A percentile compares a stretch with the other conserved stretches of the same genome.
phyloP scores from a whole-genome alignment of 2,329 filamentous ascomycete species.

The Epichloe uncinata region DNA sequence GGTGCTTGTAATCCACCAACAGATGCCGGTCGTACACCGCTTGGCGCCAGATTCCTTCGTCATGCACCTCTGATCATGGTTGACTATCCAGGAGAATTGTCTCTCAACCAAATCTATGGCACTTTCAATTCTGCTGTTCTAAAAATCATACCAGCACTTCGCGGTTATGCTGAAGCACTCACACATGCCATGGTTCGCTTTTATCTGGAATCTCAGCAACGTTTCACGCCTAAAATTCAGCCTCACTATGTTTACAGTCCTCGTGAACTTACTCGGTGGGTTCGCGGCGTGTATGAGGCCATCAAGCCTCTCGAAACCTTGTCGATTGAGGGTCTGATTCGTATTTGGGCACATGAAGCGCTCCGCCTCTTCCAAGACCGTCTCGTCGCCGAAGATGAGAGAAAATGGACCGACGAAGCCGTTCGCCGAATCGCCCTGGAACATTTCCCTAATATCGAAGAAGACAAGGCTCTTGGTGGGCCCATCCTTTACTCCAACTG shows the following conservation, averaged over 20 bases:
- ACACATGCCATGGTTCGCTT: conserved; percentile 97
- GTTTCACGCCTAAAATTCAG: conserved; percentile 92
- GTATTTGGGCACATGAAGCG: conserved; percentile 97
- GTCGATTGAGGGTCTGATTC: conserved; percentile 77
- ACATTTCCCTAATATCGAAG: conserved; percentile 90
- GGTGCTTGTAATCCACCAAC: conserved; percentile 97
- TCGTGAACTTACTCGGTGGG: conserved; percentile 95
- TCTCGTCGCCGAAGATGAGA: conserved; percentile 85
- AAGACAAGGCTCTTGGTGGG: conserved; percentile 74
- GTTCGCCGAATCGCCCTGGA: conserved; percentile 79
- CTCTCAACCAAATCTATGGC: conserved; percentile 92
- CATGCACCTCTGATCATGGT: conserved; percentile 99
- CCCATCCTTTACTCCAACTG: conserved; percentile 99
- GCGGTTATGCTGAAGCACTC: conserved; percentile 85
- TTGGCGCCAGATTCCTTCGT: conserved; percentile 85
- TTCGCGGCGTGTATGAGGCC: conserved; percentile 92
- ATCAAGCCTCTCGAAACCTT: conserved; percentile 84
- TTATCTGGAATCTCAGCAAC: conserved; percentile 85
- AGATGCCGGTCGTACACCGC: conserved; percentile 87
- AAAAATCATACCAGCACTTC: conserved; percentile 90
- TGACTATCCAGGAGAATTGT: conserved; percentile 92
- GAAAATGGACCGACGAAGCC: conserved; percentile 85
- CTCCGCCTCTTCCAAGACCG: conserved; percentile 94
- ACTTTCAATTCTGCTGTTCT: conserved; percentile 94
- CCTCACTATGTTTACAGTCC: conserved; percentile 99